These are phyloP conservation scores for Strobilomyces echinocephalus DNA, from an alignment of 768 basidiomycete species.

Conservation along the genomic window DNA sequence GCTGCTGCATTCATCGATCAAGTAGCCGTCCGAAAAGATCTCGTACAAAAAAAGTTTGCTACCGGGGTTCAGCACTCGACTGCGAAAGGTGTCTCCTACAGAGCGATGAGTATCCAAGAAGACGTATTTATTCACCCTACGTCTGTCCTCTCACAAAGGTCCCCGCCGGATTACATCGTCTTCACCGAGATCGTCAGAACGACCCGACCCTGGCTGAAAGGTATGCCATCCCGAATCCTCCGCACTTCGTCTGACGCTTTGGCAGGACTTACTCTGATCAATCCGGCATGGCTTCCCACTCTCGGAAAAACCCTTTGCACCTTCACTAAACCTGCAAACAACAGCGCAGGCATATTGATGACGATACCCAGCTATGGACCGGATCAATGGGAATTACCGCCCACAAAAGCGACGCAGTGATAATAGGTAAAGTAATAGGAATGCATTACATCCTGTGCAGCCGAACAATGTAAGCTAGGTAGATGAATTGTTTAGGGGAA, in stretches of 20 bases:
- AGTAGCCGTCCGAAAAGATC: slow-evolving; percentile 86
- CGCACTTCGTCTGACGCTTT: neutral
- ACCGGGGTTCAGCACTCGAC: slow-evolving; percentile 68
- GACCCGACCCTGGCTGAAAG: slow-evolving; percentile 73
- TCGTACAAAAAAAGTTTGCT: slow-evolving; percentile 53
- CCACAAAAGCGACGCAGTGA: slow-evolving; percentile 32
- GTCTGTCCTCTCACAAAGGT: slow-evolving; percentile 60
- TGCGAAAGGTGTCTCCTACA: slow-evolving; percentile 78
- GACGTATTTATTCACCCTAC: slow-evolving; percentile 93
- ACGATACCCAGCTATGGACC: slow-evolving; percentile 82
- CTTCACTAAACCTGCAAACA: slow-evolving; percentile 81
- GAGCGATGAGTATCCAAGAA: slow-evolving; percentile 70
- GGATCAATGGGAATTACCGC: slow-evolving; percentile 82
- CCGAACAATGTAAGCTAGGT: slow-evolving; percentile 9
- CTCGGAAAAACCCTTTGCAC: slow-evolving; percentile 81
- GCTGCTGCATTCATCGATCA: slow-evolving; percentile 93
- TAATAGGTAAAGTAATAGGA: slow-evolving; percentile 18
- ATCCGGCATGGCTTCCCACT: slow-evolving; percentile 80
- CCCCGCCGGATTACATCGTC: slow-evolving; percentile 84
- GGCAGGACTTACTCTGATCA: slow-evolving; percentile 76
- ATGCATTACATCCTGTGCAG: slow-evolving; percentile 13
- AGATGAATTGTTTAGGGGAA: neutral
- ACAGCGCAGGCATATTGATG: slow-evolving; percentile 61
- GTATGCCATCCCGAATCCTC: slow-evolving; percentile 34
- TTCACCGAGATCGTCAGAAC: slow-evolving; percentile 81